Evolutionary conservation across 495 filamentous ascomycete genomes (phyloP).

Genomic region (Parachaetomium inaequale): DNA sequence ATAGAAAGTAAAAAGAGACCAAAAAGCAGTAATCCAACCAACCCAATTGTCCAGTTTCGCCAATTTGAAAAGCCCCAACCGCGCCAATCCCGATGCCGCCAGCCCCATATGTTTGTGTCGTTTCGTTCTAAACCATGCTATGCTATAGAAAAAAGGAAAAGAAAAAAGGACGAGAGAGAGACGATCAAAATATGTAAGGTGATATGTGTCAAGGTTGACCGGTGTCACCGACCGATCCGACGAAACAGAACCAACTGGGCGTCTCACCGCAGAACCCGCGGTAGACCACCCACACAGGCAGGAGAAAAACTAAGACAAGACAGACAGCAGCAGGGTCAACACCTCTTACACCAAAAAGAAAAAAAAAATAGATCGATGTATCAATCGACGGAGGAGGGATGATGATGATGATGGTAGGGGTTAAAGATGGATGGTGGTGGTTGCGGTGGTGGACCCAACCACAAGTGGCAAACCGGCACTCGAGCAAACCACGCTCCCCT

Average conservation of each 20-base stretch:
- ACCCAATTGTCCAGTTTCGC: constrained; percentile 32
- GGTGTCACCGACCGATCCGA: constrained; percentile 9
- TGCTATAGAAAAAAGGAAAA: constrained; percentile 23
- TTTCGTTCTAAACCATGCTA: constrained; percentile 38
- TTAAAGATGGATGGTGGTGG: neutral
- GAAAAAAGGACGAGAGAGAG: constrained; percentile 11
- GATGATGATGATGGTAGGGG: constrained; percentile 1
- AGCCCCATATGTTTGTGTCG: constrained; percentile 21
- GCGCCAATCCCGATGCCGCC: constrained; percentile 11
- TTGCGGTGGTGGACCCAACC: constrained; percentile 39
- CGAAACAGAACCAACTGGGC: constrained; percentile 6
- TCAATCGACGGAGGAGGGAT: constrained; percentile 19
- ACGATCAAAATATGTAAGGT: constrained; percentile 19
- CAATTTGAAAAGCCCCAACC: neutral
- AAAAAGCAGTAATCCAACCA: constrained; percentile 24
- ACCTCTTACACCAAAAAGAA: constrained; percentile 22
- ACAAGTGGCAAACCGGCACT: constrained; percentile 49
- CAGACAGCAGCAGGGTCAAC: constrained; percentile 31
- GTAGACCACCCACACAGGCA: neutral
- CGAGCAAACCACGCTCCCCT: constrained; percentile 27
- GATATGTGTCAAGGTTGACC: constrained; percentile 6
- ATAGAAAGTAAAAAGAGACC: neutral
- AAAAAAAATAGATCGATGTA: constrained; percentile 9
- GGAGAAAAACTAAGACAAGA: constrained; percentile 19
- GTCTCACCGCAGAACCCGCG: constrained; percentile 3